Evolutionary conservation across 73 alveolate genomes (phyloP).

Genomic region (Paramecium caudatum): DNA sequence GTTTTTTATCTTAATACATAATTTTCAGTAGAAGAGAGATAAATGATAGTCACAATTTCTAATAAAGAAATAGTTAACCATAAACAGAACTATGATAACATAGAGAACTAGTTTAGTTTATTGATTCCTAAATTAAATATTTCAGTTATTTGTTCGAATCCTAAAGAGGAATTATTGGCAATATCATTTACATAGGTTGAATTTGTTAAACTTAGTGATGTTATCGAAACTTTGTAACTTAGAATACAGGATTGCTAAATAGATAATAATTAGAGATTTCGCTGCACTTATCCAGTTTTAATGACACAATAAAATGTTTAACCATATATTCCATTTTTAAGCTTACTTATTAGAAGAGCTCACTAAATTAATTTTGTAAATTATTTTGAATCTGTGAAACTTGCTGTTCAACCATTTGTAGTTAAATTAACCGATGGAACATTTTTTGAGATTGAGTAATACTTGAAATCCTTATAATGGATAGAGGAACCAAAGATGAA

Average conservation of each 20-base stretch:
- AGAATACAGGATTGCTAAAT: conserved; percentile 40
- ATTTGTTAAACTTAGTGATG: conserved; percentile 2
- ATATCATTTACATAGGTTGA: neutral
- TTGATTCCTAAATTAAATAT: conserved; percentile 26
- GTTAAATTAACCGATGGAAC: conserved; percentile 59
- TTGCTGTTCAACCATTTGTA: neutral
- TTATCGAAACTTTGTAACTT: conserved; percentile 3
- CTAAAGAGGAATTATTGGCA: conserved; percentile 10
- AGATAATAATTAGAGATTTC: neutral
- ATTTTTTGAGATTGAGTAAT: conserved; percentile 1
- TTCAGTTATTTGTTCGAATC: conserved; percentile 11
- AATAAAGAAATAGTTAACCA: neutral
- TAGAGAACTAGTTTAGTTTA: neutral
- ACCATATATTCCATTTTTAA: conserved; percentile 13
- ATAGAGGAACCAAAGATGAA: conserved; percentile 18
- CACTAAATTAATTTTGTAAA: conserved; percentile 17
- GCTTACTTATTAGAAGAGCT: conserved; percentile 24
- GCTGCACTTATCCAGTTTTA: conserved; percentile 60
- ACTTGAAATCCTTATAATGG: neutral
- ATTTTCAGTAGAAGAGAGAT: conserved; percentile 37
- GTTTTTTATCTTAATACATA: neutral
- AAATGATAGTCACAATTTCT: conserved; percentile 27
- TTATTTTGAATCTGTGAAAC: neutral
- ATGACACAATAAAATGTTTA: conserved; percentile 27
- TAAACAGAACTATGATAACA: conserved; percentile 21